These are phyloP conservation scores for Bullera alba DNA, from an alignment of 768 basidiomycete species.

Conservation along the genomic window DNA sequence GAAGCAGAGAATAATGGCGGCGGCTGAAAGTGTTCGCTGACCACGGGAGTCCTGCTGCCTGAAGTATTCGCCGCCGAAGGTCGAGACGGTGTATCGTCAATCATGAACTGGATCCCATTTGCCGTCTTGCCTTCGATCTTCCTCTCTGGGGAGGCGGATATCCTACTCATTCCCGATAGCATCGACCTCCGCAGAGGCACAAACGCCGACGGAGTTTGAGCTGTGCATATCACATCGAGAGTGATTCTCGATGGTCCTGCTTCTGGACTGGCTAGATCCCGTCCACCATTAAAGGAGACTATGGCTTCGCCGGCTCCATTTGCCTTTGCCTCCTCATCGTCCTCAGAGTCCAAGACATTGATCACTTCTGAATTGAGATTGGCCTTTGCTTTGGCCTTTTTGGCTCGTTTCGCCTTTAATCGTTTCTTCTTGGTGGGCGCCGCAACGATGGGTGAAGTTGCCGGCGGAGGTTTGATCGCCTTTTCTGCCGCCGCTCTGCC, in stretches of 20 bases:
- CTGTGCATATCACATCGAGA: too few species aligned
- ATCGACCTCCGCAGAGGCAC: slow-evolving; percentile 14
- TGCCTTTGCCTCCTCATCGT: background rate
- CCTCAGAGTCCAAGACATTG: too few species aligned
- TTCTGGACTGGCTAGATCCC: background rate
- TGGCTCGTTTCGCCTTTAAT: background rate
- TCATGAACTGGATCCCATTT: slow-evolving; percentile 6
- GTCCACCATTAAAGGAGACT: background rate
- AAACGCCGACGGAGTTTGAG: slow-evolving; percentile 1
- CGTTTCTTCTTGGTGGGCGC: background rate
- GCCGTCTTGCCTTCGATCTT: background rate
- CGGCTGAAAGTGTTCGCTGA: slow-evolving; percentile 11
- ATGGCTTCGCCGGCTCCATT: too few species aligned
- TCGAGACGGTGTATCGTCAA: slow-evolving; percentile 5
- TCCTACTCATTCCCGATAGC: background rate
- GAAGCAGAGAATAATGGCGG: slow-evolving; percentile 14
- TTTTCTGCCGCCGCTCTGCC: background rate
- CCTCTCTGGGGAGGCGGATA: background rate
- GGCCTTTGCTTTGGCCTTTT: background rate
- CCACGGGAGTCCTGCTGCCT: background rate
- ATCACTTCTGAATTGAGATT: background rate
- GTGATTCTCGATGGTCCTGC: background rate
- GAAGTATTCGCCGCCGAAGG: too few species aligned
- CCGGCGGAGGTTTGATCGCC: background rate
- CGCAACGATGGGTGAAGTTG: too few species aligned